Evolutionary conservation across 768 basidiomycete genomes (phyloP).

Genomic region (Leccinum pellstonianum): DNA sequence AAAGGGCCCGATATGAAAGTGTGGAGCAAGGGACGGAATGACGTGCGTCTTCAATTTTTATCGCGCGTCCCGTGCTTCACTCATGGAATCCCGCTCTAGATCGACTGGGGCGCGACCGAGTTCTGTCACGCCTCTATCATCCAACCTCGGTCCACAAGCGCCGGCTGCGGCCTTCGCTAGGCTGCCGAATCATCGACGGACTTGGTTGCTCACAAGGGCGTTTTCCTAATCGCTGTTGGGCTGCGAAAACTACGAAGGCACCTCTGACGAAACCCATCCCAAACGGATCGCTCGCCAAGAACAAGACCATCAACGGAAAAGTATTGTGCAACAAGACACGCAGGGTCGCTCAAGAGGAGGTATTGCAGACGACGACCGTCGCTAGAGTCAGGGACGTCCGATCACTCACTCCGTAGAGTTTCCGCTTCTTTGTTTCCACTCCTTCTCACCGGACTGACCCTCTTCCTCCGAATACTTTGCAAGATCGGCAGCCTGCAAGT

Average conservation of each 20-base stretch:
- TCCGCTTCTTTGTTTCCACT: constrained; percentile 55
- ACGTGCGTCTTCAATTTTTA: constrained; percentile 48
- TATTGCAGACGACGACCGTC: constrained; percentile 63
- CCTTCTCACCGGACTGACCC: constrained; percentile 68
- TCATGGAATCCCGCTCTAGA: constrained; percentile 41
- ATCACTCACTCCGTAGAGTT: no score
- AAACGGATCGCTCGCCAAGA: constrained; percentile 65
- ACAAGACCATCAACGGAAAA: constrained; percentile 77
- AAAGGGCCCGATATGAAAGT: constrained; percentile 90
- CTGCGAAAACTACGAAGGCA: constrained; percentile 62
- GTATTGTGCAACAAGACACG: constrained; percentile 89
- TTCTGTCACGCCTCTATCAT: constrained; percentile 96
- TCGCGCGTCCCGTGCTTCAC: constrained; percentile 1
- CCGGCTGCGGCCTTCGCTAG: constrained; percentile 85
- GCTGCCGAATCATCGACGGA: constrained; percentile 85
- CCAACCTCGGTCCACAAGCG: constrained; percentile 81
- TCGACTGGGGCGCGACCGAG: constrained; percentile 86
- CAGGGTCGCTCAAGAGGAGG: constrained; percentile 81
- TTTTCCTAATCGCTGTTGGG: constrained; percentile 84
- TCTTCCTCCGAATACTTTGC: constrained; percentile 83
- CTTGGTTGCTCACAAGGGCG: constrained; percentile 81
- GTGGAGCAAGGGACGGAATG: constrained; percentile 78
- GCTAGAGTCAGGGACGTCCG: constrained; percentile 61
- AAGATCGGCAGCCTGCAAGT: constrained; percentile 76
- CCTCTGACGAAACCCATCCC: constrained; percentile 41